Evolutionary conservation across 2,329 filamentous ascomycete species (phyloP).

Genomic region (Neoarthrinium moseri): DNA sequence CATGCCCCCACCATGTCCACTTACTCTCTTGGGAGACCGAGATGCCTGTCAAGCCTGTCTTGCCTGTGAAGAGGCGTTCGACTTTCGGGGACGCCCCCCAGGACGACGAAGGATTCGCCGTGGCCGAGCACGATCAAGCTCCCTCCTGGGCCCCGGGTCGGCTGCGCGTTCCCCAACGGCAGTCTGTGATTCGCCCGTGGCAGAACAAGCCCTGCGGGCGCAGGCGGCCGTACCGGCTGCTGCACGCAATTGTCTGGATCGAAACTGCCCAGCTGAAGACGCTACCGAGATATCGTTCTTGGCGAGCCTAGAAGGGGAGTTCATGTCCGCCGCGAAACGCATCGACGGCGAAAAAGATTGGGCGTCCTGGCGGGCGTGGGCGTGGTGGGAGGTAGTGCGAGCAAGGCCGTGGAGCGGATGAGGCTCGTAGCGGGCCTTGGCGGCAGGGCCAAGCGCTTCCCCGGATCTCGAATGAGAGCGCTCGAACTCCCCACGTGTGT

Average conservation of each 20-base stretch:
- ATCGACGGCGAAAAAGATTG: background rate
- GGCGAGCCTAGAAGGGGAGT: slow-evolving; percentile 5
- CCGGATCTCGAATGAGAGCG: slow-evolving; percentile 6
- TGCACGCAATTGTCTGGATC: slow-evolving; percentile 1
- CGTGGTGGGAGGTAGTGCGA: background rate
- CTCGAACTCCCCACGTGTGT: slow-evolving; percentile 6
- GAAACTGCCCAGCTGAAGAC: slow-evolving; percentile 6
- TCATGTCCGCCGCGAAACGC: background rate
- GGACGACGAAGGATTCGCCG: too few relatives aligned
- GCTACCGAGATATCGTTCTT: slow-evolving; percentile 7
- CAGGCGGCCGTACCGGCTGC: too few relatives aligned
- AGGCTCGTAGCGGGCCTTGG: slow-evolving; percentile 8
- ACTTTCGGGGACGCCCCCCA: too few relatives aligned
- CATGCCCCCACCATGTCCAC: background rate
- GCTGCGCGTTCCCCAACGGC: background rate
- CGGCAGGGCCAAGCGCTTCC: background rate
- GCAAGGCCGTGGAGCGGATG: slow-evolving; percentile 1
- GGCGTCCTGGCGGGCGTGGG: background rate
- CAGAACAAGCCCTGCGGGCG: too few relatives aligned
- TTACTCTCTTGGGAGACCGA: slow-evolving; percentile 4
- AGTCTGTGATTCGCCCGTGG: background rate
- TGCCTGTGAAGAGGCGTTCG: too few relatives aligned
- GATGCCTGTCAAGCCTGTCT: too few relatives aligned
- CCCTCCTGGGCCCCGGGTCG: too few relatives aligned
- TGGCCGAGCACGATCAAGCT: too few relatives aligned